Percentiles rank a stretch among this genome's conserved stretches.
Evolutionary conservation across 2,329 filamentous ascomycete species (phyloP).

Genomic region (Beauveria brongniartii): DNA sequence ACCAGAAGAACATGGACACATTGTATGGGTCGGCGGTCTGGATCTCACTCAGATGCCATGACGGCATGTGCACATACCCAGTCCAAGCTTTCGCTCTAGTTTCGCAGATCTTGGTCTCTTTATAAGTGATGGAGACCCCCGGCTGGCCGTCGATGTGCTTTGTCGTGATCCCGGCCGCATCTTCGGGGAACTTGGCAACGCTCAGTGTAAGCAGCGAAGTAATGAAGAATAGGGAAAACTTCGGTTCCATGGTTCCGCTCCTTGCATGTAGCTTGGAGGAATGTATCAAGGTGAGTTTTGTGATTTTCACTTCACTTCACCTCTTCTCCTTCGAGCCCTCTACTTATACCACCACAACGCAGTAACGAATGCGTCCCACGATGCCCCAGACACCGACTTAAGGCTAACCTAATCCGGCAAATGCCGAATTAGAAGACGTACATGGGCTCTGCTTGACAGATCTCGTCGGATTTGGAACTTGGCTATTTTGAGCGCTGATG

Average conservation of each 20-base stretch:
- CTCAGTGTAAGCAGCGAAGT: not conserved
- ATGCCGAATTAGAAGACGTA: not conserved
- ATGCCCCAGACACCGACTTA: not conserved
- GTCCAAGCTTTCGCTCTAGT: conserved; percentile 4
- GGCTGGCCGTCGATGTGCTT: not conserved
- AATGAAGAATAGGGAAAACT: not conserved
- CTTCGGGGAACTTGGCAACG: not conserved
- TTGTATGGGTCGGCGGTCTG: conserved; percentile 7
- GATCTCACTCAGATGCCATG: conserved; percentile 1
- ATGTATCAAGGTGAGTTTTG: not conserved
- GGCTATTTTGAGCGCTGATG: not conserved
- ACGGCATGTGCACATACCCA: conserved; percentile 10
- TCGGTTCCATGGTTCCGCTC: not conserved
- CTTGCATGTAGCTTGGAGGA: not conserved
- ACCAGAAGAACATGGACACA: conserved; percentile 35
- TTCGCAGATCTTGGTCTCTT: conserved; percentile 6
- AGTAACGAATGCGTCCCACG: not conserved
- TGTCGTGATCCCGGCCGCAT: not conserved
- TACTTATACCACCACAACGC: not conserved
- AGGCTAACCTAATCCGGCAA: not conserved
- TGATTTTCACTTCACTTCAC: not conserved
- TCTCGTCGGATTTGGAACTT: not conserved
- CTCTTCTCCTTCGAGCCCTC: not conserved
- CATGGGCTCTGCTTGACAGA: not conserved
- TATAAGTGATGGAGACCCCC: conserved; percentile 3